phyloP scores from a whole-genome alignment of 2,329 filamentous ascomycete genomes.

The Furcasterigmium furcatum region DNA sequence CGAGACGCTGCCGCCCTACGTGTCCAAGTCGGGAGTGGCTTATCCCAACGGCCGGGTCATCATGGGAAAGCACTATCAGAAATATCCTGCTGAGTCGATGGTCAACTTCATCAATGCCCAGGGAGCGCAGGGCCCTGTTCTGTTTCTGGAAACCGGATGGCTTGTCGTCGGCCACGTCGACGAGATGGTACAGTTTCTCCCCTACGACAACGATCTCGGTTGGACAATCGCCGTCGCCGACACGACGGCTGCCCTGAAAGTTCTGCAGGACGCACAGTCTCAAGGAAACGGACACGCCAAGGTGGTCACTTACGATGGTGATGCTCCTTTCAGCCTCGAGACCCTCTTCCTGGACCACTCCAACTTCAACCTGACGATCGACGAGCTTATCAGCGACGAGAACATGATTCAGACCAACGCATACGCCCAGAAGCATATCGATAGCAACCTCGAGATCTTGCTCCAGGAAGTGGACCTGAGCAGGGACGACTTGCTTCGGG shows the following conservation, averaged over 20 bases:
- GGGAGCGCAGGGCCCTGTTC: slow-evolving; percentile 25
- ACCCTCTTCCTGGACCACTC: no score
- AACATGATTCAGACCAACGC: background rate
- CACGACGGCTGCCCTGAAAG: slow-evolving; percentile 13
- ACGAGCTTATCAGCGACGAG: slow-evolving; percentile 5
- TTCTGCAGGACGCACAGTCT: slow-evolving; percentile 14
- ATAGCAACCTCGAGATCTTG: slow-evolving; percentile 9
- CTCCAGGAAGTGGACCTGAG: slow-evolving; percentile 10
- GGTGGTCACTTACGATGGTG: background rate
- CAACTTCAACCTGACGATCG: slow-evolving; percentile 7
- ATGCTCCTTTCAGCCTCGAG: no score
- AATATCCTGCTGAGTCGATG: slow-evolving; percentile 13
- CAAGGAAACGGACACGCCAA: slow-evolving; percentile 17
- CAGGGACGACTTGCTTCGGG: slow-evolving; percentile 15
- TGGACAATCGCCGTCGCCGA: slow-evolving; percentile 17
- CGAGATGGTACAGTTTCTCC: slow-evolving; percentile 26
- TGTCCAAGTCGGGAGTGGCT: slow-evolving; percentile 1
- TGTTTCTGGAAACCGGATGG: slow-evolving; percentile 27
- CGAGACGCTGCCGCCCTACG: slow-evolving; percentile 31
- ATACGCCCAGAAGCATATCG: background rate
- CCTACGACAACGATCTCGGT: slow-evolving; percentile 10
- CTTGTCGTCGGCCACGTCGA: slow-evolving; percentile 25
- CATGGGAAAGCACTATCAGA: background rate
- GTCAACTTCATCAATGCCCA: slow-evolving; percentile 25
- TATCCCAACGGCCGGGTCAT: slow-evolving; percentile 1